Evolutionary conservation across 441 rosid genomes (phyloP).

Genomic region (Gossypium aridum): DNA sequence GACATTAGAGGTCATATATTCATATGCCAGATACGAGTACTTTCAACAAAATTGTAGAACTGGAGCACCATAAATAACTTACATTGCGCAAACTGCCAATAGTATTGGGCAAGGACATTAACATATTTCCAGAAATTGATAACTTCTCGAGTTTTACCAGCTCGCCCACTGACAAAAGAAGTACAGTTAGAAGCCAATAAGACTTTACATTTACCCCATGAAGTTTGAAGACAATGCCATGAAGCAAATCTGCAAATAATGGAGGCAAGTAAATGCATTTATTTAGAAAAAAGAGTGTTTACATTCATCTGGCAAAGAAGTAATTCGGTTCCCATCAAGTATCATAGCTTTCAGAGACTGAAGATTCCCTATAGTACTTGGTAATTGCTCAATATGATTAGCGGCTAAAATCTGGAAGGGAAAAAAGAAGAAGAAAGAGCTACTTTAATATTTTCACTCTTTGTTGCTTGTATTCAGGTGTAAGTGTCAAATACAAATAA

Average conservation of each 20-base stretch:
- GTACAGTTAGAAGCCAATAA: conserved; percentile 15
- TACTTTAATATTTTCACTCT: conserved; percentile 1
- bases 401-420: conserved; percentile 56
- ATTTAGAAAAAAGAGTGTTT: conserved; percentile 36
- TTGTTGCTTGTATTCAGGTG: not conserved
- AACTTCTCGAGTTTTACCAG: conserved; percentile 79
- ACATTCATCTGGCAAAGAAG: conserved; percentile 95
- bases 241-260: conserved; percentile 16
- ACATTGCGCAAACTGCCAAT: conserved; percentile 95
- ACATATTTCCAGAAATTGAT: conserved; percentile 72
- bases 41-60: not conserved
- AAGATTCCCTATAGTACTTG: conserved; percentile 79
- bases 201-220: conserved; percentile 1
- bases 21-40: not conserved
- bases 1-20: not conserved
- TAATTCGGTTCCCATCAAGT: conserved; percentile 72
- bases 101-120: conserved; percentile 72
- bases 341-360: conserved; percentile 78
- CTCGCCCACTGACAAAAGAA: conserved; percentile 69
- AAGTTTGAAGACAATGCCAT: conserved; percentile 12
- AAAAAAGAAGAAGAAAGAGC: not conserved
- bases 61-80: conserved; percentile 25
- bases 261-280: conserved; percentile 9
- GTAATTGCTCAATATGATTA: conserved; percentile 64
- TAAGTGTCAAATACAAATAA: not conserved